phyloP scores from a whole-genome alignment of 345 rosid species.

The Raphanus raphanistrum region DNA sequence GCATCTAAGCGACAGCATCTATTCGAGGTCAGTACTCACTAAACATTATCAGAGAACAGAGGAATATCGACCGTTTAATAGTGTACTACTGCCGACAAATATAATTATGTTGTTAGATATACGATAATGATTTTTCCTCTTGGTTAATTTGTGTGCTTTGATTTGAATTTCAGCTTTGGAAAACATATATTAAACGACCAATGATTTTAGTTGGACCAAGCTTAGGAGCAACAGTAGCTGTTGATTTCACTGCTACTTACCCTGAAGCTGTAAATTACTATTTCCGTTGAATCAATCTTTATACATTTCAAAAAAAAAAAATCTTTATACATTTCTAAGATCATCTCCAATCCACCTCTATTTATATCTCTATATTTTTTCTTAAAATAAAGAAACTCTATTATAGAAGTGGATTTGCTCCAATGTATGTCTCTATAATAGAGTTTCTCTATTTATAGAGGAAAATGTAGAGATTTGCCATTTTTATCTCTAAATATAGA shows the following conservation, averaged over 20 bases:
- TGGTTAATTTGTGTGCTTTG: background rate
- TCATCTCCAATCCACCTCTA: too few relatives aligned
- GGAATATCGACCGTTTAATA: background rate
- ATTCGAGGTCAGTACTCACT: constrained; percentile 51
- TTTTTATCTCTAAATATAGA: too few relatives aligned
- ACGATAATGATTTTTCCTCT: background rate
- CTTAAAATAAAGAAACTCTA: too few relatives aligned
- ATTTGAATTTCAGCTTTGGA: constrained; percentile 60
- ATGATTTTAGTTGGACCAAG: constrained; percentile 91
- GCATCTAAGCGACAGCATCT: constrained; percentile 70
- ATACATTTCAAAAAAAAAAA: background rate
- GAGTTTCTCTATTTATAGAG: too few relatives aligned
- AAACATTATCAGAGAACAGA: background rate
- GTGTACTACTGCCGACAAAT: background rate
- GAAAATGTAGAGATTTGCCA: too few relatives aligned
- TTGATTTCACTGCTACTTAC: constrained; percentile 70
- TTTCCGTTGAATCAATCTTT: background rate
- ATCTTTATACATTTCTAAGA: too few relatives aligned
- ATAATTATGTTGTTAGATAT: background rate
- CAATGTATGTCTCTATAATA: too few relatives aligned
- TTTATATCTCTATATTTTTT: too few relatives aligned
- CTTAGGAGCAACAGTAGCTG: constrained; percentile 81
- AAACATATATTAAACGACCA: constrained; percentile 73
- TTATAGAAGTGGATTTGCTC: too few relatives aligned
- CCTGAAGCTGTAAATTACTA: constrained; percentile 64